Percentiles rank a stretch among this genome's conserved stretches.
Evolutionary conservation across 106 monocot species (phyloP).

Genomic region (Iris macrosiphon): DNA sequence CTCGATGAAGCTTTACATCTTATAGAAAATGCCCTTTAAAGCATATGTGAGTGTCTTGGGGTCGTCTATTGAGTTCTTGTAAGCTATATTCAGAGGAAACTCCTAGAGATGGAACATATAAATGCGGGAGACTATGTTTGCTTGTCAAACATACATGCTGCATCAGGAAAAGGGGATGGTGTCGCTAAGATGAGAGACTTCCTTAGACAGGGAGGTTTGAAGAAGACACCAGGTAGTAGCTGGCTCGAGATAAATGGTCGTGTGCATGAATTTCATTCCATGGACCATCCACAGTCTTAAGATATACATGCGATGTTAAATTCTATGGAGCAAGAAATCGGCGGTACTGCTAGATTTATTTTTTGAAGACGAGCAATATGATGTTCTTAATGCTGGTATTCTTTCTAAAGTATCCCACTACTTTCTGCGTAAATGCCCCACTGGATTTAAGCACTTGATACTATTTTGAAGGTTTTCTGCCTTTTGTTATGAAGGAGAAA

Average conservation of each 20-base stretch:
- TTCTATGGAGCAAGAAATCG: slow-evolving; percentile 15
- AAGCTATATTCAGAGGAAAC: slow-evolving; percentile 2
- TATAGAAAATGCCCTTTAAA: slow-evolving; percentile 17
- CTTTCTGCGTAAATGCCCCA: no score
- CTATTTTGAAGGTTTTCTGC: no score
- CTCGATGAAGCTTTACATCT: slow-evolving; percentile 12
- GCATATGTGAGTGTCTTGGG: slow-evolving; percentile 22
- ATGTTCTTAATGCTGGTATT: no score
- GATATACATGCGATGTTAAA: slow-evolving; percentile 17
- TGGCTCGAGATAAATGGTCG: slow-evolving; percentile 17
- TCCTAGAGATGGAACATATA: slow-evolving; percentile 18
- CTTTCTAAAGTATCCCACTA: no score
- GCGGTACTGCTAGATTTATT: neutral
- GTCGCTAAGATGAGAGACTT: no score
- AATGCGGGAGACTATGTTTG: slow-evolving; percentile 20
- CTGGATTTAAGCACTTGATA: no score
- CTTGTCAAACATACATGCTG: slow-evolving; percentile 24
- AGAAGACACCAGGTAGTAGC: slow-evolving; percentile 18
- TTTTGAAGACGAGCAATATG: neutral
- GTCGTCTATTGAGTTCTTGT: slow-evolving; percentile 20
- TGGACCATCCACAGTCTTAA: slow-evolving; percentile 10
- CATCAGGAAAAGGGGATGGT: slow-evolving; percentile 23
- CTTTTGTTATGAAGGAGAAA: no score
- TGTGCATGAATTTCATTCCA: slow-evolving; percentile 24
- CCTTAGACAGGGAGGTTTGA: slow-evolving; percentile 14